Conservation (phyloP, 2,329 filamentous ascomycete genomes). For the Sporothrix brasiliensis region DNA sequence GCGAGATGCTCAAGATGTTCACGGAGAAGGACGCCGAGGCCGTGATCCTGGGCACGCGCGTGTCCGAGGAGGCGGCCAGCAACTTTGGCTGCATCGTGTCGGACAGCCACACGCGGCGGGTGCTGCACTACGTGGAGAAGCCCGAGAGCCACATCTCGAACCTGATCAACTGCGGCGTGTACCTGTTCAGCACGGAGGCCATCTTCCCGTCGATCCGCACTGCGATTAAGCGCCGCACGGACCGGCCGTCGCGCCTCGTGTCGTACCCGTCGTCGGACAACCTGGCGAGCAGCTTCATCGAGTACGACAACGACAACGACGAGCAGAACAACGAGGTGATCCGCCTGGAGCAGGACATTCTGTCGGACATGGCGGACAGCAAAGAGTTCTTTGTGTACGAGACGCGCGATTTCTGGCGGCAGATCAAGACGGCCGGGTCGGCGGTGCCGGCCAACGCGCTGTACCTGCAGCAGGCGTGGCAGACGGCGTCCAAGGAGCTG, state of each 20-base stretch:
- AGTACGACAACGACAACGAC: conserved; percentile 66
- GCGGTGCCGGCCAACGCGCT: conserved; percentile 95
- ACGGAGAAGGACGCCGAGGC: conserved; percentile 95
- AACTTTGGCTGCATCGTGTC: conserved; percentile 99
- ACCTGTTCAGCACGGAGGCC: conserved; percentile 91
- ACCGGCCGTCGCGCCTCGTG: conserved; percentile 78
- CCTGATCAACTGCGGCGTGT: conserved; percentile 98
- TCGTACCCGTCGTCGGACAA: conserved; percentile 97
- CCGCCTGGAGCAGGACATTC: conserved; percentile 93
- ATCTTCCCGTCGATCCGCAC: conserved; percentile 95
- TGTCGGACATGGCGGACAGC: conserved; percentile 92
- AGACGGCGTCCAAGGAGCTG: conserved; percentile 79
- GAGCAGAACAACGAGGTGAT: conserved; percentile 81
- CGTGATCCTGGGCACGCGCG: conserved; percentile 89
- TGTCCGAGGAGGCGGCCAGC: conserved; percentile 84
- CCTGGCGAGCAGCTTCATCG: conserved; percentile 67
- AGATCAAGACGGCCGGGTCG: conserved; percentile 98
- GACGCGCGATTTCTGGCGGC: conserved; percentile 99
- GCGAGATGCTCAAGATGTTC: conserved; percentile 93
- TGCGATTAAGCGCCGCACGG: conserved; percentile 92
- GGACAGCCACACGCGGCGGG: conserved; percentile 88
- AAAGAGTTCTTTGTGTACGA: conserved; percentile 98
- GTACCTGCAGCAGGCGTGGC: conserved; percentile 92
- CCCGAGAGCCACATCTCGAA: conserved; percentile 97
- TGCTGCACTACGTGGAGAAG: conserved; percentile 99